Conservation (phyloP, 495 filamentous ascomycete genomes). For the Penicillium crystallinum region DNA sequence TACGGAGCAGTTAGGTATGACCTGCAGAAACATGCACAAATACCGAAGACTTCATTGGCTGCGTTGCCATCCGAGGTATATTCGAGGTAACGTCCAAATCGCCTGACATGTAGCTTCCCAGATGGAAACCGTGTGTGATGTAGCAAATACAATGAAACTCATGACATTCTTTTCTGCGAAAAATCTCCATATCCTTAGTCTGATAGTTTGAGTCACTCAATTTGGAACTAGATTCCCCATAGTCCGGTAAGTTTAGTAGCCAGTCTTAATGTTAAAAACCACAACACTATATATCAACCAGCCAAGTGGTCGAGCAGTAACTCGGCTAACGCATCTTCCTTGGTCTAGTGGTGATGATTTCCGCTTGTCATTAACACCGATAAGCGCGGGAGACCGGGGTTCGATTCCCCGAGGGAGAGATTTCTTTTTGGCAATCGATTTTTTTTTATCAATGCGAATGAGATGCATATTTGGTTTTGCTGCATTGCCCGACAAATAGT, state of each 20-base stretch:
- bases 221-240: no score
- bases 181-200: no score
- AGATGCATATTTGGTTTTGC: slow-evolving; percentile 38
- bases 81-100: no score
- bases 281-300: slow-evolving; percentile 7
- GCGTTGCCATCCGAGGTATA: not conserved
- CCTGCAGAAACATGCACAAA: not conserved
- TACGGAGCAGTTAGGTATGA: not conserved
- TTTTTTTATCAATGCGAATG: slow-evolving; percentile 34
- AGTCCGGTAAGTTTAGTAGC: no score
- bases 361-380: slow-evolving; percentile 45
- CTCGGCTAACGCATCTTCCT: slow-evolving; percentile 26
- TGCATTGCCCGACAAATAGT: slow-evolving; percentile 39
- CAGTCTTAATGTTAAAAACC: no score
- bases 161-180: no score
- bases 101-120: no score
- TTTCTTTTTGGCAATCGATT: slow-evolving; percentile 14
- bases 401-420: slow-evolving; percentile 50
- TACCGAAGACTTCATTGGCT: not conserved
- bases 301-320: slow-evolving; percentile 27
- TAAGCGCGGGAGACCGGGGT: slow-evolving; percentile 49
- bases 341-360: slow-evolving; percentile 53
- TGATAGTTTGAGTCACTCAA: no score
- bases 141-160: no score
- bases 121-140: no score